phyloP scores from a whole-genome alignment of 257 asterid genomes.

The Petunia axillaris region DNA sequence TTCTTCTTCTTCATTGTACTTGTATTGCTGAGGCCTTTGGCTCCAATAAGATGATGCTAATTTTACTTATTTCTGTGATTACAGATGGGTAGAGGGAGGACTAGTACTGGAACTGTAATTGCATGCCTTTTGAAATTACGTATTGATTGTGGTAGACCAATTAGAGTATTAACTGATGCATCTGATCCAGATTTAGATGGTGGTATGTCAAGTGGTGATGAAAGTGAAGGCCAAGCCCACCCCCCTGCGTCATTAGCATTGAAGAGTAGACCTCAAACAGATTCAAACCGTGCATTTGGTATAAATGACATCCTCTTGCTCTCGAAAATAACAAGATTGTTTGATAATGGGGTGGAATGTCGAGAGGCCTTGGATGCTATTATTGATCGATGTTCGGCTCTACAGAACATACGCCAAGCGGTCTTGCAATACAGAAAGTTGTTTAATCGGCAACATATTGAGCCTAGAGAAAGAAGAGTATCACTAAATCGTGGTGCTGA shows the following conservation, averaged over 20 bases:
- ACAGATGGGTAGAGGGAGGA: constrained; percentile 98
- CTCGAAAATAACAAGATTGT: constrained; percentile 92
- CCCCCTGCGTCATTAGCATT: constrained; percentile 44
- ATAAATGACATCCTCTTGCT: constrained; percentile 88
- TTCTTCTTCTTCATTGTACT: constrained; percentile 25
- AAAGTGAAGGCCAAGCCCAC: constrained; percentile 52
- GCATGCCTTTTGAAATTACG: constrained; percentile 95
- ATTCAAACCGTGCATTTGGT: constrained; percentile 71
- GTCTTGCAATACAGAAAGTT: constrained; percentile 88
- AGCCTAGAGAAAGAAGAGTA: constrained; percentile 96
- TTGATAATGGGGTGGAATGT: constrained; percentile 96
- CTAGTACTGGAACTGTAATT: constrained; percentile 95
- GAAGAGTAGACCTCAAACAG: constrained; percentile 49
- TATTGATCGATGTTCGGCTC: constrained; percentile 90
- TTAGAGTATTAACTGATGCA: constrained; percentile 60
- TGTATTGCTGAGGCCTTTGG: neutral
- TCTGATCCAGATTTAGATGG: constrained; percentile 48
- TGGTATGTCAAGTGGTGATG: constrained; percentile 51
- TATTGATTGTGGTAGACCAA: constrained; percentile 86
- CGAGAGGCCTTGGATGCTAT: constrained; percentile 92
- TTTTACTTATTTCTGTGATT: constrained; percentile 21
- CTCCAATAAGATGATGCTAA: neutral
- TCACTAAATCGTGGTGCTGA: constrained; percentile 99
- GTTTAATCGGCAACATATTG: constrained; percentile 88
- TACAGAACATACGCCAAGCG: constrained; percentile 98